phyloP scores from a whole-genome alignment of 108 stramenopile species.

The Cylindrotheca fusiformis region DNA sequence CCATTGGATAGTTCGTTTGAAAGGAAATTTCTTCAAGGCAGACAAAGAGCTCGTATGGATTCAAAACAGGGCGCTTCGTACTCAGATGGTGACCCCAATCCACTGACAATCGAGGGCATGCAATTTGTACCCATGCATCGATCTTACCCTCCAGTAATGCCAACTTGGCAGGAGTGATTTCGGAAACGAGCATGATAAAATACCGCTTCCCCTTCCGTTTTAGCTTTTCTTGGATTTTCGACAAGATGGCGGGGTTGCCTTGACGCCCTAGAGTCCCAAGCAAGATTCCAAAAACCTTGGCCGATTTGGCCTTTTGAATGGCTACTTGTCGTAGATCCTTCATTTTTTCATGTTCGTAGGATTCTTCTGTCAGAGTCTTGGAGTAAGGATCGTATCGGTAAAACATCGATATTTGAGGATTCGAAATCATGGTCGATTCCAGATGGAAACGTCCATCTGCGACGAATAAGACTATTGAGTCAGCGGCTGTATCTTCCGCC shows the following conservation, averaged over 20 bases:
- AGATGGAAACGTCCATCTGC: constrained; percentile 99
- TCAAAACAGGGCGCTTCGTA: constrained; percentile 72
- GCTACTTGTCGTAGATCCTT: constrained; percentile 62
- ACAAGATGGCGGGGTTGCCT: constrained; percentile 95
- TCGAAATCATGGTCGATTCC: constrained; percentile 97
- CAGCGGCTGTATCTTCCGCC: constrained; percentile 6
- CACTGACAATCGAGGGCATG: constrained; percentile 95
- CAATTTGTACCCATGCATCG: constrained; percentile 96
- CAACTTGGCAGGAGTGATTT: constrained; percentile 91
- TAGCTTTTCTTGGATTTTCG: constrained; percentile 59
- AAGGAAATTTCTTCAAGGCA: constrained; percentile 70
- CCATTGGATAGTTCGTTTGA: constrained; percentile 91
- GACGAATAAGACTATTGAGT: constrained; percentile 86
- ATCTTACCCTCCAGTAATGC: constrained; percentile 57
- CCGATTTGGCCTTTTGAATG: constrained; percentile 38
- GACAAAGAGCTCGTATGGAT: constrained; percentile 92
- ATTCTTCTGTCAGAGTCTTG: constrained; percentile 88
- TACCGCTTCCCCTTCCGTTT: constrained; percentile 44
- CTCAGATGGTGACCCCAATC: constrained; percentile 94
- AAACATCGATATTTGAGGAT: constrained; percentile 79
- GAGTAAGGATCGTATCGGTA: constrained; percentile 96
- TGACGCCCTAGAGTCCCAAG: constrained; percentile 97
- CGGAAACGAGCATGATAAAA: constrained; percentile 87
- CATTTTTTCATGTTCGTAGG: constrained; percentile 92
- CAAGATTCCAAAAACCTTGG: constrained; percentile 82